Percentiles rank a stretch among this genome's conserved stretches.
Evolutionary conservation across 805 yeast species (phyloP).

Genomic region (Monosporozyma aquatica): DNA sequence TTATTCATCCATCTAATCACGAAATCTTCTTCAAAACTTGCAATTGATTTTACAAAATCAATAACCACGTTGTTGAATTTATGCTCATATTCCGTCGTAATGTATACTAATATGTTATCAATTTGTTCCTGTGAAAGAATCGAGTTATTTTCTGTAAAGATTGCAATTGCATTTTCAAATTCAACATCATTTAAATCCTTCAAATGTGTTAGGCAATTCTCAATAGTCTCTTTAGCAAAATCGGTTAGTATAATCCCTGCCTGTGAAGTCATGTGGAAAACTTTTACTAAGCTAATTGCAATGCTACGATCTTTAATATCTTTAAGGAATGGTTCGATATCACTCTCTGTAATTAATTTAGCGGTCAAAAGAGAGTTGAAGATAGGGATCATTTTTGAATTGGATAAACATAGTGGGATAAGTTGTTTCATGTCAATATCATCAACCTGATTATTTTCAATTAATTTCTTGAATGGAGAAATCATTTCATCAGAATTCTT

Average conservation of each 20-base stretch:
- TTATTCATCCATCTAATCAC: slow-evolving; percentile 46
- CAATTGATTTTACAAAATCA: slow-evolving; percentile 15
- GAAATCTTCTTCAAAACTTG: slow-evolving; percentile 12
- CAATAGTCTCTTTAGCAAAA: slow-evolving; percentile 6
- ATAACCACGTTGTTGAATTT: slow-evolving; percentile 29
- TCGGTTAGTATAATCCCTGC: no score
- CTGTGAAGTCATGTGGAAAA: no score
- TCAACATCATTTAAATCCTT: slow-evolving; percentile 1
- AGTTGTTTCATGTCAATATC: slow-evolving; percentile 9
- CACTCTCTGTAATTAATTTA: slow-evolving; percentile 5
- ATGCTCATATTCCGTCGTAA: slow-evolving; percentile 20
- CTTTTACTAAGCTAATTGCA: slow-evolving; percentile 25
- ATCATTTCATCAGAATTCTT: not conserved
- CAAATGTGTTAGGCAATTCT: slow-evolving; percentile 7
- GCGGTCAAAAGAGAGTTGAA: slow-evolving; percentile 9
- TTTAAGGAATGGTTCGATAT: slow-evolving; percentile 7
- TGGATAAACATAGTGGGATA: not conserved
- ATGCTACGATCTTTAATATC: slow-evolving; percentile 11
- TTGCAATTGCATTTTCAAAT: slow-evolving; percentile 9
- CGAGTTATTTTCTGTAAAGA: slow-evolving; percentile 8
- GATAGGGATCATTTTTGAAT: not conserved
- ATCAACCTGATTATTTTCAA: slow-evolving; percentile 8
- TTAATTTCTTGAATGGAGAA: slow-evolving; percentile 4
- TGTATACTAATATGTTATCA: slow-evolving; percentile 18
- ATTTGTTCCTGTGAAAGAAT: slow-evolving; percentile 18